Evolutionary conservation across 2,329 filamentous ascomycete genomes (phyloP), one percentile per base, ranked within the genome.

Genomic region (Ascochyta rabiei): DNA sequence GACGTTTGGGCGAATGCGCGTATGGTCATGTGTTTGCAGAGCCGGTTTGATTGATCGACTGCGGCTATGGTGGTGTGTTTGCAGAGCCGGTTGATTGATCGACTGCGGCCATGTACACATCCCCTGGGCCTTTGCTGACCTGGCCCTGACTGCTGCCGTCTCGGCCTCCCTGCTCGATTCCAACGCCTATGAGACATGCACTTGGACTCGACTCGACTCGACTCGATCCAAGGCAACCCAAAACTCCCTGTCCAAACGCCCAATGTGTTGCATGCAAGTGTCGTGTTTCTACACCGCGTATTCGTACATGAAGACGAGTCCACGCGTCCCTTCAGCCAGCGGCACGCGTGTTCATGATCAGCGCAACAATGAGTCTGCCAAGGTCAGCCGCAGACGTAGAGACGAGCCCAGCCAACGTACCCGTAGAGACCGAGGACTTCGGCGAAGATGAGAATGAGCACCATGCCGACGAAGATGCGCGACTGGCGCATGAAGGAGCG

Each of bases 381-480:
- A 34, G 3, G 57, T 70, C 48, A 70, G 66, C 42, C 10, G 24
- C 15, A 23, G 10, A 3, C 4, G 6, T 23, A 10, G 10, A 19
- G 8, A 24, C 12, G 12, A 24, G 21, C 23, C 16, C 10, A 19
- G 21, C 16, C 12, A 28, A 59, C 88, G 65, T 82, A 96, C 91
- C 95, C 95, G 71, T 99, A 99, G 28, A 99, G 87, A 76, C 95
- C 95, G 74, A 99, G 76, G 16, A 99, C 95, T 82, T 99, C 95
- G 53, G 91, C 95, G 74, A 99, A 99, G 85, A 99, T 99, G 61
- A 98, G 84, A 66, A 98, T 98, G 69, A 99, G 80, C 41, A 99
- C 93, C 95, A 98, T 98, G 76, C 95, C 95, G 44, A 99, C 95
- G 68, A 97, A 99, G 63, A 99, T 89, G 61, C 93, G 86, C 44